Percentiles rank a stretch among this genome's conserved stretches.
phyloP scores from a whole-genome alignment of 768 basidiomycete species.

The Phaeotremella skinneri region DNA sequence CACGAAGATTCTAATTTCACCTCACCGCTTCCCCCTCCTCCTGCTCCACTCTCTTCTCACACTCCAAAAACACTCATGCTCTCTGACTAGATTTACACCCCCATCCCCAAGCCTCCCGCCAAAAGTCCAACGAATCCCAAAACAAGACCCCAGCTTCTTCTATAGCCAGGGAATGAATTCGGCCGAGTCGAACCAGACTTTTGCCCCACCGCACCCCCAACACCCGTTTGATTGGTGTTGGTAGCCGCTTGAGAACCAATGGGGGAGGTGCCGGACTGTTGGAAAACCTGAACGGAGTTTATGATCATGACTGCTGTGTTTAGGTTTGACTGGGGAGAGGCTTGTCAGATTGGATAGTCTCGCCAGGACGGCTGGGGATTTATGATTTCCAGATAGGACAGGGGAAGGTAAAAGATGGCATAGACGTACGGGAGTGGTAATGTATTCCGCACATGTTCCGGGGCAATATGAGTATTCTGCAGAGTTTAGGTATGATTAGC shows the following conservation, averaged over 20 bases:
- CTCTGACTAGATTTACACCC: too few relatives aligned
- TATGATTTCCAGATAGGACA: too few relatives aligned
- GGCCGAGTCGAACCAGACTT: background rate
- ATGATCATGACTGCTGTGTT: constrained; percentile 46
- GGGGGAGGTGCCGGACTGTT: constrained; percentile 20
- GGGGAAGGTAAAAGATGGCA: background rate
- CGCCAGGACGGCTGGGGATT: background rate
- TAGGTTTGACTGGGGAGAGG: constrained; percentile 39
- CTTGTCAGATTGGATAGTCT: background rate
- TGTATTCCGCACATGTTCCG: constrained; percentile 45
- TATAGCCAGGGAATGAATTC: background rate
- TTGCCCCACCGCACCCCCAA: constrained; percentile 24
- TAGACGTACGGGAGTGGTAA: constrained; percentile 39
- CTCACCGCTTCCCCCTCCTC: too few relatives aligned
- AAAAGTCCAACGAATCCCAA: too few relatives aligned
- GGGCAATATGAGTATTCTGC: constrained; percentile 43
- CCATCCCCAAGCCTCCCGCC: too few relatives aligned
- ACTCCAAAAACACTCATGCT: too few relatives aligned
- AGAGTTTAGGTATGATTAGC: background rate
- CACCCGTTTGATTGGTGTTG: constrained; percentile 34
- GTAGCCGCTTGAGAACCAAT: constrained; percentile 20
- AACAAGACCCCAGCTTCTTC: too few relatives aligned
- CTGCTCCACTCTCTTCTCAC: too few relatives aligned
- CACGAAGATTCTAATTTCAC: too few relatives aligned
- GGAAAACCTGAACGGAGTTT: constrained; percentile 46